phyloP scores from a whole-genome alignment of 768 basidiomycete genomes.

The Termitomyces sp. region DNA sequence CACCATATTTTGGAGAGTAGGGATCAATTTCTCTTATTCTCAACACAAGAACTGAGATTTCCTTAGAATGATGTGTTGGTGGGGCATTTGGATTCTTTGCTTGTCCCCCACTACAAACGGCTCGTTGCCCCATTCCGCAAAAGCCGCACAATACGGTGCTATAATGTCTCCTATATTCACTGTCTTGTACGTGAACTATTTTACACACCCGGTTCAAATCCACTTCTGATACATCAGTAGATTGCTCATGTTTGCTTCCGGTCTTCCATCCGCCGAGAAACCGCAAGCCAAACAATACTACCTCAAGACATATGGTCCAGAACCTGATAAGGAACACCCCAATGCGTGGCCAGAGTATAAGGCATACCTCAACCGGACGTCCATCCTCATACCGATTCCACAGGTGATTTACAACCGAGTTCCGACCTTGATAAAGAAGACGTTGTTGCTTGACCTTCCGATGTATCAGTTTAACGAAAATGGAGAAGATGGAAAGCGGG shows the following conservation, averaged over 20 bases:
- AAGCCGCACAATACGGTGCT: conserved; percentile 54
- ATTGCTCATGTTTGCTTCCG: conserved; percentile 63
- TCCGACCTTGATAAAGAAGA: conserved; percentile 51
- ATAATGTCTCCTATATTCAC: conserved; percentile 2
- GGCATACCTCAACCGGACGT: background rate
- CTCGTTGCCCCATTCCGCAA: conserved; percentile 36
- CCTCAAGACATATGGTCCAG: conserved; percentile 45
- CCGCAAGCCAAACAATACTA: conserved; percentile 61
- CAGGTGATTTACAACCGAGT: conserved; percentile 23
- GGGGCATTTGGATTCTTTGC: conserved; percentile 62
- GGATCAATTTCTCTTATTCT: background rate
- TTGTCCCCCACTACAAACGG: conserved; percentile 58
- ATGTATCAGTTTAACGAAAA: conserved; percentile 58
- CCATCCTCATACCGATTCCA: conserved; percentile 2
- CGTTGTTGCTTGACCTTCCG: conserved; percentile 59
- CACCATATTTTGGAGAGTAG: conserved; percentile 6
- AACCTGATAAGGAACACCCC: conserved; percentile 5
- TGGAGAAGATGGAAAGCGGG: conserved; percentile 42
- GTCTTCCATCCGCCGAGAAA: conserved; percentile 70
- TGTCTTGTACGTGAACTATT: background rate
- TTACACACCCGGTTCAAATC: no score
- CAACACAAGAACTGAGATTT: background rate
- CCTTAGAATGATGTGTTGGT: conserved; percentile 60
- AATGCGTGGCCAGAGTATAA: conserved; percentile 1
- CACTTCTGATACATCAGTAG: background rate